Evolutionary conservation across 192 early-diverging fungal species (phyloP).

Genomic region (Geranomyces michiganensis): DNA sequence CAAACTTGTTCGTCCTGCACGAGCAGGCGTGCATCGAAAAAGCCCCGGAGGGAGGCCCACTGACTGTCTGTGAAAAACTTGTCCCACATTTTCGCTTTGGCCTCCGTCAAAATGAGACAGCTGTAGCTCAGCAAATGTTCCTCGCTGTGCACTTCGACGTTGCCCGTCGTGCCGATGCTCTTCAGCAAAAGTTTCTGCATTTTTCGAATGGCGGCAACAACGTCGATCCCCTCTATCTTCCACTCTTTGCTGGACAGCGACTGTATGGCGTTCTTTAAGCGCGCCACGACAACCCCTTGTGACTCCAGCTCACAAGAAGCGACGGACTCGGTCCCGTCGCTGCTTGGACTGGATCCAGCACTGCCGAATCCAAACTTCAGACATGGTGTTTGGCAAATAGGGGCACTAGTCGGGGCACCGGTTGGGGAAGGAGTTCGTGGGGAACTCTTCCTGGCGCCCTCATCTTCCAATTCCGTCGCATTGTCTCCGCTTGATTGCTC

Average conservation of each 20-base stretch:
- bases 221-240: neutral
- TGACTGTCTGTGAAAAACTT: neutral
- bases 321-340: too few species aligned
- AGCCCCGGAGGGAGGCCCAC: conserved; percentile 1
- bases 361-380: too few species aligned
- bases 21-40: too few species aligned
- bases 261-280: neutral
- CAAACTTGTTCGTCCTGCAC: too few species aligned
- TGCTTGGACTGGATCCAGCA: too few species aligned
- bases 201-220: neutral
- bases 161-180: neutral
- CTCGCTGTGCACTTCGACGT: neutral
- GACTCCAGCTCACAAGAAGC: too few species aligned
- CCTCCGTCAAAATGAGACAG: neutral
- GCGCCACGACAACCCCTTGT: neutral
- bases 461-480: too few species aligned
- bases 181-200: neutral
- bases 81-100: neutral
- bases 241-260: neutral
- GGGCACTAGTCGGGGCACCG: too few species aligned
- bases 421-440: too few species aligned
- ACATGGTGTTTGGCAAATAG: too few species aligned
- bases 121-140: neutral
- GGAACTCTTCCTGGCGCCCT: too few species aligned
- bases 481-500: too few species aligned